A percentile compares a stretch with the other conserved stretches of the same genome.
phyloP scores from a whole-genome alignment of 139 green algal species.

The Haematococcus lacustris region DNA sequence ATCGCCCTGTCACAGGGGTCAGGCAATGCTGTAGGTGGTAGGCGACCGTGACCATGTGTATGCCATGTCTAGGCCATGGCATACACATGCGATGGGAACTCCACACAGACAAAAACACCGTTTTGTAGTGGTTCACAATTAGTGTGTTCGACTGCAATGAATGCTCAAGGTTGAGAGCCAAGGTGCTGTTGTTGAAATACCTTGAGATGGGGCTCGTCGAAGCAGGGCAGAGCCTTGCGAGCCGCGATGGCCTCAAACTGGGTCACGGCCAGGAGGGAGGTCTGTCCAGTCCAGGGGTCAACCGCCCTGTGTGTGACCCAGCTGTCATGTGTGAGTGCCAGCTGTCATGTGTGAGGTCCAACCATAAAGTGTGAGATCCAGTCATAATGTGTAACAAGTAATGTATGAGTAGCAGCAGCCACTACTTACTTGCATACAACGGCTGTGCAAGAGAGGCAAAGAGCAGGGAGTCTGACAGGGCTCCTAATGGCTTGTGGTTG shows the following conservation, averaged over 20 bases:
- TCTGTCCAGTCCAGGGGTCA: constrained; percentile 3
- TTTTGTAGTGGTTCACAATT: too few species aligned
- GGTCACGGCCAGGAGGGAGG: constrained; percentile 49
- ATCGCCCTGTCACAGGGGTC: too few species aligned
- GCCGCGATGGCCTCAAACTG: constrained; percentile 76
- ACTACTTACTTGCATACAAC: neutral
- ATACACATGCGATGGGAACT: too few species aligned
- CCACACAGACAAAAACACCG: too few species aligned
- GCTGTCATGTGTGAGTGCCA: neutral
- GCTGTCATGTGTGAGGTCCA: neutral
- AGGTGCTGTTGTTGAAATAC: too few species aligned
- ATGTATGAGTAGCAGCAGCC: neutral
- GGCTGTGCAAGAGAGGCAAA: neutral
- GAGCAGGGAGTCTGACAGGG: too few species aligned
- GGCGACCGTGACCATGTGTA: too few species aligned
- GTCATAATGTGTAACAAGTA: neutral
- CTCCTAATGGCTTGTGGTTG: too few species aligned
- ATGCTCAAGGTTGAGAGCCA: too few species aligned
- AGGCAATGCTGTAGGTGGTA: too few species aligned
- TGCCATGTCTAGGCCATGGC: too few species aligned
- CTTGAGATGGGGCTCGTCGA: constrained; percentile 86
- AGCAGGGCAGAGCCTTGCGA: constrained; percentile 83
- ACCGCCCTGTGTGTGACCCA: neutral
- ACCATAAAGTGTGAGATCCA: neutral
- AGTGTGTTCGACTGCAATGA: too few species aligned